Conservation (phyloP, 2,329 filamentous ascomycete species). For the Botrytis cinerea region DNA sequence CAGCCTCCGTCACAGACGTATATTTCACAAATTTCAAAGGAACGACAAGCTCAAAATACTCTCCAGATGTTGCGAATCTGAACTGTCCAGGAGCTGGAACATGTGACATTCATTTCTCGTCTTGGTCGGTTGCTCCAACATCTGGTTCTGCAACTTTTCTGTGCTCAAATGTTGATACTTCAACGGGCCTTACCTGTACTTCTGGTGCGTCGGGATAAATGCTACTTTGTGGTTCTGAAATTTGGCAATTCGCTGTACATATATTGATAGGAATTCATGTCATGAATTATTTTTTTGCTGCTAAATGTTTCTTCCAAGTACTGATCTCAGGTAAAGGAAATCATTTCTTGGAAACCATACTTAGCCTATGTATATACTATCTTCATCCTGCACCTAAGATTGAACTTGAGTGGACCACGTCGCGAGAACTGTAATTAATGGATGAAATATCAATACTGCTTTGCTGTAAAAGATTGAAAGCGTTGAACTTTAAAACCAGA, state of each 20-base stretch:
- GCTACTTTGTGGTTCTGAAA: neutral
- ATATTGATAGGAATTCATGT: neutral
- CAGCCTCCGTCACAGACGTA: constrained; percentile 43
- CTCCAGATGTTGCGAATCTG: constrained; percentile 43
- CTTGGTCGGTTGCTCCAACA: constrained; percentile 43
- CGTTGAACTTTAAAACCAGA: neutral
- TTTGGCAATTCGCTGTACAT: neutral
- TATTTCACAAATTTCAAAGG: constrained; percentile 45
- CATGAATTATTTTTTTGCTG: neutral
- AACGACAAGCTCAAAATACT: constrained; percentile 44
- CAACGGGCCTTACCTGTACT: constrained; percentile 42
- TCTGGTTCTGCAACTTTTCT: constrained; percentile 42
- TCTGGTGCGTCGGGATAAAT: constrained; percentile 42
- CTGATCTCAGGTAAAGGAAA: neutral
- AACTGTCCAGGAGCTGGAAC: constrained; percentile 45
- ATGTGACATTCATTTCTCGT: constrained; percentile 43
- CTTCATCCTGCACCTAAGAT: neutral
- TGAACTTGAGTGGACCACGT: neutral
- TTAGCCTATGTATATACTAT: neutral
- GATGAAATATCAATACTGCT: neutral
- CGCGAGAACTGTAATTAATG: neutral
- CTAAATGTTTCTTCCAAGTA: neutral
- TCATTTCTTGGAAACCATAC: too few relatives aligned
- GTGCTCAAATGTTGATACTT: constrained; percentile 43
- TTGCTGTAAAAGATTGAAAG: neutral